A percentile compares a stretch with the other conserved stretches of the same genome.
Evolutionary conservation across 2,329 filamentous ascomycete species (phyloP).

Genomic region (Lizonia empirigonia): DNA sequence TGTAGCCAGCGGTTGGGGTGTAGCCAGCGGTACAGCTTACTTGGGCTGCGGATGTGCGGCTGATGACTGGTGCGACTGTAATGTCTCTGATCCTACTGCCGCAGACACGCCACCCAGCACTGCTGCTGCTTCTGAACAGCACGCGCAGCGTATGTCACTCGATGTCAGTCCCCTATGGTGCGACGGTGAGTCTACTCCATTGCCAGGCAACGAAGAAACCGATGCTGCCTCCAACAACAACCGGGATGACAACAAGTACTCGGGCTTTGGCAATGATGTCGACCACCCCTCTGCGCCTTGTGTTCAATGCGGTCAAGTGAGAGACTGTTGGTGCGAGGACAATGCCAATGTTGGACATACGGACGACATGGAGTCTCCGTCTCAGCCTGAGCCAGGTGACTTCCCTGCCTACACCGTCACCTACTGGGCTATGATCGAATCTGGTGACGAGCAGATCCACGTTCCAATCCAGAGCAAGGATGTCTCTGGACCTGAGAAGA

Average conservation of each 20-base stretch:
- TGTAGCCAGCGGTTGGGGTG: too few species aligned
- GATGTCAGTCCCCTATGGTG: neutral
- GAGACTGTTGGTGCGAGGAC: too few species aligned
- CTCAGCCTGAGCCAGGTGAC: neutral
- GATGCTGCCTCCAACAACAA: too few species aligned
- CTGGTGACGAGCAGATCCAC: constrained; percentile 13
- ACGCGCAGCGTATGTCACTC: neutral
- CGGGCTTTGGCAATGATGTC: too few species aligned
- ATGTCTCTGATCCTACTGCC: neutral
- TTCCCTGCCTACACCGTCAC: constrained; percentile 17
- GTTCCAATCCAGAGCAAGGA: constrained; percentile 26
- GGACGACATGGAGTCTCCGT: too few species aligned
- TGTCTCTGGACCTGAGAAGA: constrained; percentile 29
- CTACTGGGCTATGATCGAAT: constrained; percentile 30
- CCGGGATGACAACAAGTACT: too few species aligned
- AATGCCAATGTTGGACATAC: too few species aligned
- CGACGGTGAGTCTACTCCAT: neutral
- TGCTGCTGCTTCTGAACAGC: neutral
- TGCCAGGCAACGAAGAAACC: too few species aligned
- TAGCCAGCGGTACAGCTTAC: neutral
- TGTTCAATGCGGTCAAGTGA: too few species aligned
- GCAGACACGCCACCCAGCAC: neutral
- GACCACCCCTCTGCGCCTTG: too few species aligned
- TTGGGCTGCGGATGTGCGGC: neutral
- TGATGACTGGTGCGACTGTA: neutral